Evolutionary conservation across 2,329 filamentous ascomycete species (phyloP).

Genomic region (Pseudocercospora fuligena): DNA sequence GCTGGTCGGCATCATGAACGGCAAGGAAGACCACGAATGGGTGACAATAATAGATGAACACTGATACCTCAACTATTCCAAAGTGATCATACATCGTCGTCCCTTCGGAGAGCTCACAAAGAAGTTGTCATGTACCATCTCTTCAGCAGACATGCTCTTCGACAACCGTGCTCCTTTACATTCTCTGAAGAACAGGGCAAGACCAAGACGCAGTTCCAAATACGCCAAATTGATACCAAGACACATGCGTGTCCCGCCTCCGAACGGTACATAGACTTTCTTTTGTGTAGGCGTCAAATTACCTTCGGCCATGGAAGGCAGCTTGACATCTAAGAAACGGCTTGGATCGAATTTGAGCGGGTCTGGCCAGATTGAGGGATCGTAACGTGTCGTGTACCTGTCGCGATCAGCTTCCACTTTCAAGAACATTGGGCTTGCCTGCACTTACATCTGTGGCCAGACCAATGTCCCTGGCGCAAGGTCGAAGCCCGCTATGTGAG

Average conservation of each 20-base stretch:
- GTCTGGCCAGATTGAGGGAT: conserved; percentile 26
- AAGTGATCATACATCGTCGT: conserved; percentile 22
- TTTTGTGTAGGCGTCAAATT: conserved; percentile 25
- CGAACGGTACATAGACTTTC: conserved; percentile 30
- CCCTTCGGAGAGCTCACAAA: conserved; percentile 27
- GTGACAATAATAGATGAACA: conserved; percentile 46
- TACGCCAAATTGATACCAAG: conserved; percentile 28
- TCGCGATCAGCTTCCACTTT: neutral
- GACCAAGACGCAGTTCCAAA: conserved; percentile 29
- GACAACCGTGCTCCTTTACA: conserved; percentile 28
- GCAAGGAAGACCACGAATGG: conserved; percentile 49
- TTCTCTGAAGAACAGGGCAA: conserved; percentile 32
- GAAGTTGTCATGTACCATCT: conserved; percentile 28
- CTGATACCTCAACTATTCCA: conserved; percentile 1
- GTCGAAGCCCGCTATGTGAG: conserved; percentile 25
- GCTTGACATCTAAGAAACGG: conserved; percentile 25
- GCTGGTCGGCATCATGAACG: conserved; percentile 53
- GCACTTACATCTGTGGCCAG: conserved; percentile 27
- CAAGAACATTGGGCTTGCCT: neutral
- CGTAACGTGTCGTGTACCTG: conserved; percentile 28
- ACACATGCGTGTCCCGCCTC: conserved; percentile 27
- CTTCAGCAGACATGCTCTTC: conserved; percentile 21
- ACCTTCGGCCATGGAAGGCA: conserved; percentile 26
- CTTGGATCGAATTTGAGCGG: conserved; percentile 24
- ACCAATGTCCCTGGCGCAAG: conserved; percentile 26